Evolutionary conservation across 2,329 filamentous ascomycete species (phyloP), one percentile per base, ranked within the genome.

Genomic region (Didymella exigua): DNA sequence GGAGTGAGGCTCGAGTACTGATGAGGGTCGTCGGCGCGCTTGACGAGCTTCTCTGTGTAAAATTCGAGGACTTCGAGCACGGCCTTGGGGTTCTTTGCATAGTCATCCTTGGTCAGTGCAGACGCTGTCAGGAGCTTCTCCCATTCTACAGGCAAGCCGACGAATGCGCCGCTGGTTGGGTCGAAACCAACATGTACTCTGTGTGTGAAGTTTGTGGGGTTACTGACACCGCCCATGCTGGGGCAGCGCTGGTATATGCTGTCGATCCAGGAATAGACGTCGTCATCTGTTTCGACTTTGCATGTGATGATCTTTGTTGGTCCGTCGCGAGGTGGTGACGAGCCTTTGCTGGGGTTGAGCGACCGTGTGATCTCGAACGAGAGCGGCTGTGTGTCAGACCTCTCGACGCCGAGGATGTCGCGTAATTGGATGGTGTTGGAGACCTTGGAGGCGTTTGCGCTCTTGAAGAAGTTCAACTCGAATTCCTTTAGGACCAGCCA

Each of bases 221-320:
- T 97, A 78, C 93, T 97, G 52, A 99, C 95, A 66, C 95, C 95
- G 58, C 95, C 93, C 91, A 98, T 96, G 59, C 91, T 93, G 16
- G 95, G 95, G 75, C 93, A 98, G 61, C 93, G 89, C 66, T 93
- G 92, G 74, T 98, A 98, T 63, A 99, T 96, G 74, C 93, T 91
- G 76, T 99, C 95, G 69, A 98, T 96, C 95, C 95, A 99, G 69
- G 96, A 92, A 76, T 99, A 99, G 49, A 99, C 86, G 66, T 99
- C 95, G 71, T 96, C 93, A 70, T 99, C 95, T 52, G 88, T 89
- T 77, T 97, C 96, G 67, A 98, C 92, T 73, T 90, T 91, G 75
- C 96, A 95, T 61, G 95, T 92, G 47, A 97, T 85, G 3, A 91
- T 90, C 74, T 90, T 91, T 54, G 88, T 89, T 8, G 88, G 84